Evolutionary conservation across 2,329 filamentous ascomycete species (phyloP).

Genomic region (Ophiostoma populinum): DNA sequence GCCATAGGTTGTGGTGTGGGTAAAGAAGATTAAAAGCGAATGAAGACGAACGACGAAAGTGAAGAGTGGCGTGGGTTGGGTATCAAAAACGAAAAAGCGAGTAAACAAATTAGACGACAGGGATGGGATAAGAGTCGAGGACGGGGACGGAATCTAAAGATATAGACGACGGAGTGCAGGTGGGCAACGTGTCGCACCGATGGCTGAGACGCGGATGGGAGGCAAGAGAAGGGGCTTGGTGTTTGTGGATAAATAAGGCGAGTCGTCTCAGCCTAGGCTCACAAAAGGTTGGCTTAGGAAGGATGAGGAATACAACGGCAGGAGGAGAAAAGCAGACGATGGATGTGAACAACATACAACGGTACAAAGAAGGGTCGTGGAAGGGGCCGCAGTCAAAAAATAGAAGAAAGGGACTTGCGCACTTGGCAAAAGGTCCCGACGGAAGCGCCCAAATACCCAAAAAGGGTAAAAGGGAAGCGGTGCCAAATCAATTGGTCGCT

Average conservation of each 20-base stretch:
- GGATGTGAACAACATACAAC: too few relatives aligned
- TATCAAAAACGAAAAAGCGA: not conserved
- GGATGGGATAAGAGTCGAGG: not conserved
- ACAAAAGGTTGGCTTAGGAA: too few relatives aligned
- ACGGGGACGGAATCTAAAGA: not conserved
- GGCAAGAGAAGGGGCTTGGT: conserved; percentile 1
- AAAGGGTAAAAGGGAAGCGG: too few relatives aligned
- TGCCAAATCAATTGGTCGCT: too few relatives aligned
- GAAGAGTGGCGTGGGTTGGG: not conserved
- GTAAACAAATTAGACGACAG: not conserved
- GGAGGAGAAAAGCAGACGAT: not conserved
- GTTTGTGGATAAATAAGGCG: not conserved
- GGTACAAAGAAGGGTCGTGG: too few relatives aligned
- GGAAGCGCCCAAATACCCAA: too few relatives aligned
- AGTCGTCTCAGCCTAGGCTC: conserved; percentile 1
- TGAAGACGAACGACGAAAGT: not conserved
- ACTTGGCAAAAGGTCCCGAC: too few relatives aligned
- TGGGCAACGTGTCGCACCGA: not conserved
- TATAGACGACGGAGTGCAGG: not conserved
- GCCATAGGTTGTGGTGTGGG: conserved; percentile 1
- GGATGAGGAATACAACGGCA: not conserved
- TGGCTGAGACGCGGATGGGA: not conserved
- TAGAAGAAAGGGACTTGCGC: not conserved
- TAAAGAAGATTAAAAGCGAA: not conserved
- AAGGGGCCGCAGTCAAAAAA: not conserved